A percentile compares a stretch with the other conserved stretches of the same genome.
Conservation (phyloP, 805 yeast species). For the Ogataea parapolymorpha region DNA sequence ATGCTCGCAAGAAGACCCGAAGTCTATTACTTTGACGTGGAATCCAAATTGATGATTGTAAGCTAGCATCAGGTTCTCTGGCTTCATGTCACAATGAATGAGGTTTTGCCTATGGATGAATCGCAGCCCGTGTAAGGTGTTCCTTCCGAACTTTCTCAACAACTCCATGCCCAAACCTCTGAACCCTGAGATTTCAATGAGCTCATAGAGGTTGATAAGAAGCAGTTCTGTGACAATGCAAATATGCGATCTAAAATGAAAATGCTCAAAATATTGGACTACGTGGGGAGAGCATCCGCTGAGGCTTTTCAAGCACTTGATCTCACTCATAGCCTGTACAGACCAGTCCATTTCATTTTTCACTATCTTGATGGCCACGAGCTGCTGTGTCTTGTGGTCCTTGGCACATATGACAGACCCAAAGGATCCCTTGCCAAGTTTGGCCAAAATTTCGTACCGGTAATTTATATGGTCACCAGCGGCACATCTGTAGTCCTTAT, state of each 20-base stretch:
- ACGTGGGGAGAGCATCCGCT: slow-evolving; percentile 33
- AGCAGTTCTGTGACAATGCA: slow-evolving; percentile 76
- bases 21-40: slow-evolving; percentile 68
- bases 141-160: slow-evolving; percentile 45
- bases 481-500: slow-evolving; percentile 56
- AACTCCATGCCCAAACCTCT: slow-evolving; percentile 45
- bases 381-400: slow-evolving; percentile 57
- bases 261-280: slow-evolving; percentile 62
- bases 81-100: slow-evolving; percentile 84
- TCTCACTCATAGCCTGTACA: slow-evolving; percentile 74
- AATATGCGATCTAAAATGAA: slow-evolving; percentile 76
- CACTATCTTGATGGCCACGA: slow-evolving; percentile 75
- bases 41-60: slow-evolving; percentile 35
- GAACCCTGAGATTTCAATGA: slow-evolving; percentile 47
- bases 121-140: slow-evolving; percentile 57
- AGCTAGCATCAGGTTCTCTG: slow-evolving; percentile 68
- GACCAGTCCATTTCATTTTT: slow-evolving; percentile 72
- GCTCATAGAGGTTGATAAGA: slow-evolving; percentile 62
- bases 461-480: slow-evolving; percentile 72
- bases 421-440: slow-evolving; percentile 77
- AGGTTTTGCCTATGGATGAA: slow-evolving; percentile 54
- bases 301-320: slow-evolving; percentile 57
- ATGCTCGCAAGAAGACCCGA: slow-evolving; percentile 61
- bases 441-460: slow-evolving; percentile 57
- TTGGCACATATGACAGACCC: slow-evolving; percentile 70